Evolutionary conservation across 2,329 filamentous ascomycete genomes (phyloP), one percentile per base, ranked within the genome.

Genomic region (Cercospora sp.): DNA sequence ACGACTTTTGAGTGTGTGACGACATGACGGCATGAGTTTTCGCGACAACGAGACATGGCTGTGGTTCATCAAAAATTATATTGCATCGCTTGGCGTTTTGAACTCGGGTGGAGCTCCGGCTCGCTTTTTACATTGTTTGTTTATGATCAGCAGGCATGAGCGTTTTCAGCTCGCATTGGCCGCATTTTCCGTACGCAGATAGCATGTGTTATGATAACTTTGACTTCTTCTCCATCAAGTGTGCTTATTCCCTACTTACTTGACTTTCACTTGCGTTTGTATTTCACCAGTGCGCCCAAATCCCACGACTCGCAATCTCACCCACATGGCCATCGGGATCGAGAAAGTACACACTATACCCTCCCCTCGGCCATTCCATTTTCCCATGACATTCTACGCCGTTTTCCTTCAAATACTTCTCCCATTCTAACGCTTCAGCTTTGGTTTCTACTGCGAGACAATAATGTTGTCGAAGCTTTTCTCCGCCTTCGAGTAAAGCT

Each of bases 261-360:
- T 36, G 31, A 33, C 10, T 36, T 39, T 5, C 13, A 39, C 6
- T 39, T 39, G 33, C 33, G 12, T 36, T 16, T 36, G 33, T n/a
- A n/a, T 2, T 18, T 66, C 53, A 69, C 45, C 66, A 64, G 28
- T 64, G 60, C 39, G 60, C 63, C 67, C 67, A 69, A 33, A 69
- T 69, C 0, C 67, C 67, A 31, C 64, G 51, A 64, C 67, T 69
- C 3, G 67, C 67, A 36, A 69, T 66, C 42, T 69, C 67, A 12
- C 67, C 67, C n/a, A 66, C 55, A 62, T 69, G 60, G 3, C 67
- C 67, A 57, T 69, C 67, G 13, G 67, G 67, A 64, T 69, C 67
- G 8, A 59, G 39, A n/a, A 69, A 69, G 39, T 69, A 69, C 39
- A 69, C 67, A 30, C 64, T 66, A 64, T 69, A 69, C 18, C 67